Evolutionary conservation across 257 asterid genomes (phyloP).

Genomic region (Fraxinus quadrangulata): DNA sequence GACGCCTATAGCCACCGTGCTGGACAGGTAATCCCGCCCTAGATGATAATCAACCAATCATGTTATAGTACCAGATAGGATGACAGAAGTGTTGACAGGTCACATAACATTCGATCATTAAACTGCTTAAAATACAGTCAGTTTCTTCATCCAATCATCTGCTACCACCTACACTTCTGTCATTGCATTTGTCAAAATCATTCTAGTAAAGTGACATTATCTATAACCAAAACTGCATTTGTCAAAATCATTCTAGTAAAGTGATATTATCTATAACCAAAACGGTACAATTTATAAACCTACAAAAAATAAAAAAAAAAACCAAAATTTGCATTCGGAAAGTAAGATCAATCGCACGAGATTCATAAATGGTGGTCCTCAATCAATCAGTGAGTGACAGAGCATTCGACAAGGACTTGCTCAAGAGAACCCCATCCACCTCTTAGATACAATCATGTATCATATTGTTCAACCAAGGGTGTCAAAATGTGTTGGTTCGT

Average conservation of each 20-base stretch:
- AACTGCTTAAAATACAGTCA: too few relatives aligned
- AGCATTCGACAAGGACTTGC: conserved; percentile 28
- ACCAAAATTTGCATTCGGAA: conserved; percentile 31
- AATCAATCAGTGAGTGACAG: conserved; percentile 44
- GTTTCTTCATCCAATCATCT: too few relatives aligned
- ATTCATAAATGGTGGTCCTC: conserved; percentile 62
- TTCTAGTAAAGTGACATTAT: too few relatives aligned
- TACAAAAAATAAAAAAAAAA: conserved; percentile 2
- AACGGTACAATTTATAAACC: conserved; percentile 18
- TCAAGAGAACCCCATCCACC: conserved; percentile 38
- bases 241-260: too few relatives aligned
- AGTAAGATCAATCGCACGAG: conserved; percentile 33
- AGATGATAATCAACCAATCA: too few relatives aligned
- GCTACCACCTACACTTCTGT: too few relatives aligned
- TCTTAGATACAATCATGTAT: background rate
- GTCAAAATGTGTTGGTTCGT: background rate
- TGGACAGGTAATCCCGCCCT: background rate
- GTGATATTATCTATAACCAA: background rate
- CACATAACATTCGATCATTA: too few relatives aligned
- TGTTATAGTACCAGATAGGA: too few relatives aligned
- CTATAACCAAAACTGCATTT: background rate
- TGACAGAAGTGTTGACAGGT: too few relatives aligned
- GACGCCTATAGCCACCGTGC: background rate
- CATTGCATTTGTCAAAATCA: too few relatives aligned
- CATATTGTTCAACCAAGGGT: too few relatives aligned